Conservation (phyloP, 768 basidiomycete species). For the Podaxis sp. region DNA sequence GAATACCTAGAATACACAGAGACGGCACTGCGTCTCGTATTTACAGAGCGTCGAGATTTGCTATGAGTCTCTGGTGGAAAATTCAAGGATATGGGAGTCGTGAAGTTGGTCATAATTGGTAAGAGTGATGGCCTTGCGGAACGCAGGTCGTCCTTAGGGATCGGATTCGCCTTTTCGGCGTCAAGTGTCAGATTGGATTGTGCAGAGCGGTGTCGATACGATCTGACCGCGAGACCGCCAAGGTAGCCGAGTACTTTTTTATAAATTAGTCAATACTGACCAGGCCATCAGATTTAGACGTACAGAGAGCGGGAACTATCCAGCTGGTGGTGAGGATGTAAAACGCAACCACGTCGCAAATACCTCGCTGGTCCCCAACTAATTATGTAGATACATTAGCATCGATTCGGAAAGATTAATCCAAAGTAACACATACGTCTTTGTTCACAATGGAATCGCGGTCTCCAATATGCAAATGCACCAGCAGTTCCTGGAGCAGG, state of each 20-base stretch:
- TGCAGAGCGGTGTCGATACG: slow-evolving; percentile 29
- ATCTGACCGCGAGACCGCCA: slow-evolving; percentile 36
- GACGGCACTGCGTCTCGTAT: not conserved
- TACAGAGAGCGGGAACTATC: slow-evolving; percentile 28
- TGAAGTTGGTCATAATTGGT: slow-evolving; percentile 11
- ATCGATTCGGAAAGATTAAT: not conserved
- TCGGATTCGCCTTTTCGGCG: not conserved
- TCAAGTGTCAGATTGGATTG: not conserved
- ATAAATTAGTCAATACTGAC: slow-evolving; percentile 4
- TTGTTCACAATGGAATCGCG: slow-evolving; percentile 23
- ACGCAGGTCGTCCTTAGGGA: not conserved
- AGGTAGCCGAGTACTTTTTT: slow-evolving; percentile 43
- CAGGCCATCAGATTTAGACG: not conserved
- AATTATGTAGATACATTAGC: not conserved
- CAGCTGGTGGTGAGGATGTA: slow-evolving; percentile 25
- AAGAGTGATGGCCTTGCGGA: slow-evolving; percentile 18
- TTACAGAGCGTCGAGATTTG: not conserved
- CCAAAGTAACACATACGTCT: slow-evolving; percentile 19
- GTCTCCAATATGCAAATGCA: slow-evolving; percentile 23
- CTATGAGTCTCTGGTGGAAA: slow-evolving; percentile 1
- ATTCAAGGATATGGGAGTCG: not conserved
- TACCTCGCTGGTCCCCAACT: slow-evolving; percentile 21
- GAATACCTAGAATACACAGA: not conserved
- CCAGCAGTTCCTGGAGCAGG: slow-evolving; percentile 21
- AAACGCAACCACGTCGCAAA: slow-evolving; percentile 23